Percentiles rank a stretch among this genome's conserved stretches.
phyloP scores from a whole-genome alignment of 2,329 filamentous ascomycete genomes.

The Colletotrichum paranaense region DNA sequence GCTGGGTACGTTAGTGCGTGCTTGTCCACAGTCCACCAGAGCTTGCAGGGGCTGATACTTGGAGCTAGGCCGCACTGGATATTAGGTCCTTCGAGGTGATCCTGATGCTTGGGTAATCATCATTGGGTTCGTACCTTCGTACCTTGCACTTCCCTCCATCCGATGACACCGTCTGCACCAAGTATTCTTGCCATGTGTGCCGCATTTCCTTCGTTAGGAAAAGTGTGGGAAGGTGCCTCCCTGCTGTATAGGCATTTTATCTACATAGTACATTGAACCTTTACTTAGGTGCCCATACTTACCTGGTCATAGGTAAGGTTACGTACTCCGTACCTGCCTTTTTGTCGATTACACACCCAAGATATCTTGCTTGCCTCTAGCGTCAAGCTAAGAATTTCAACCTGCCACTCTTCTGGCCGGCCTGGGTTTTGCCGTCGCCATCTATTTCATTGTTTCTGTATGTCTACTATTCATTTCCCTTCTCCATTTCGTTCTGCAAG shows the following conservation, averaged over 20 bases:
- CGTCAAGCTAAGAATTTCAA: not conserved
- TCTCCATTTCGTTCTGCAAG: not conserved
- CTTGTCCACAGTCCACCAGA: not conserved
- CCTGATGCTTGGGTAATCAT: not conserved
- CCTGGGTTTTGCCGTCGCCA: not conserved
- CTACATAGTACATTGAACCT: no score
- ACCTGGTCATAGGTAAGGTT: no score
- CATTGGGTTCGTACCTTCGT: not conserved
- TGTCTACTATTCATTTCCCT: not conserved
- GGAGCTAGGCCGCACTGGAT: not conserved
- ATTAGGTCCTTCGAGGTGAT: not conserved
- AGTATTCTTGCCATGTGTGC: not conserved
- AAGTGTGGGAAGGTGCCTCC: not conserved
- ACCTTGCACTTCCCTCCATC: no score
- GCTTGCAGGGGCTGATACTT: not conserved
- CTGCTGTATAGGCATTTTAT: no score
- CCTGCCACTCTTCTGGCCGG: slow-evolving; percentile 2
- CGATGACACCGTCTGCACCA: not conserved
- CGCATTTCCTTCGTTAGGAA: not conserved
- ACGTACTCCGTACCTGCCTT: not conserved
- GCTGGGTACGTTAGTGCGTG: not conserved
- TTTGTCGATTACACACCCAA: not conserved
- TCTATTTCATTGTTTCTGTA: not conserved
- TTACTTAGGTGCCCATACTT: no score
- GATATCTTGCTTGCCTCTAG: not conserved